phyloP scores from a whole-genome alignment of 257 asterid species.

The Petunia secreta region DNA sequence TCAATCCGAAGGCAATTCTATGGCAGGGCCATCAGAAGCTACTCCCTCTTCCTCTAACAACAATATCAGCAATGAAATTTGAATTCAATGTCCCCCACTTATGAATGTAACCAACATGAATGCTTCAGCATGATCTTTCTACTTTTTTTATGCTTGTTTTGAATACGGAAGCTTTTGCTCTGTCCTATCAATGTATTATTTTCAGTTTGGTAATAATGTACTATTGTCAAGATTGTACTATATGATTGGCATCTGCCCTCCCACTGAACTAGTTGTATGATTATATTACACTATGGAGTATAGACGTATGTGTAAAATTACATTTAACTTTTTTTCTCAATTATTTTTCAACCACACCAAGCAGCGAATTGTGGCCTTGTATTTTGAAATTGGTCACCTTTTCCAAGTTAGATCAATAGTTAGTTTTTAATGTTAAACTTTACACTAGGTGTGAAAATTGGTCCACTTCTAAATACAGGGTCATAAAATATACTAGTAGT shows the following conservation, averaged over 20 bases:
- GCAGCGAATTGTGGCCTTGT: too few species aligned
- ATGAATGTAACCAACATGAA: not conserved
- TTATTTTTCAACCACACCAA: too few species aligned
- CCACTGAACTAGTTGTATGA: not conserved
- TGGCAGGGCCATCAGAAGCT: conserved; percentile 23
- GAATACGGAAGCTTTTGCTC: not conserved
- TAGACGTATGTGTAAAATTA: too few species aligned
- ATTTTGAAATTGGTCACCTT: too few species aligned
- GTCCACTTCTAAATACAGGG: too few species aligned
- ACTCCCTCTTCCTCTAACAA: not conserved
- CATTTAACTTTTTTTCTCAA: too few species aligned
- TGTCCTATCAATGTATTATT: not conserved
- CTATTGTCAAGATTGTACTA: not conserved
- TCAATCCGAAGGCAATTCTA: conserved; percentile 25
- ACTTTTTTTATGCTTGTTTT: not conserved
- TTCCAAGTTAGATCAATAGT: too few species aligned
- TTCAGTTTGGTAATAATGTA: not conserved
- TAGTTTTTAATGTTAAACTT: too few species aligned
- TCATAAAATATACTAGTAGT: too few species aligned
- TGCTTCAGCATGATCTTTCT: not conserved
- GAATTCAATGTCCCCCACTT: not conserved
- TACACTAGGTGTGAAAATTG: too few species aligned
- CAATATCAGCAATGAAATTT: conserved; percentile 17
- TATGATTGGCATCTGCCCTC: not conserved
- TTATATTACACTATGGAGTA: too few species aligned